Evolutionary conservation across 306 rosid genomes (phyloP).

Genomic region (Cucumis melo): DNA sequence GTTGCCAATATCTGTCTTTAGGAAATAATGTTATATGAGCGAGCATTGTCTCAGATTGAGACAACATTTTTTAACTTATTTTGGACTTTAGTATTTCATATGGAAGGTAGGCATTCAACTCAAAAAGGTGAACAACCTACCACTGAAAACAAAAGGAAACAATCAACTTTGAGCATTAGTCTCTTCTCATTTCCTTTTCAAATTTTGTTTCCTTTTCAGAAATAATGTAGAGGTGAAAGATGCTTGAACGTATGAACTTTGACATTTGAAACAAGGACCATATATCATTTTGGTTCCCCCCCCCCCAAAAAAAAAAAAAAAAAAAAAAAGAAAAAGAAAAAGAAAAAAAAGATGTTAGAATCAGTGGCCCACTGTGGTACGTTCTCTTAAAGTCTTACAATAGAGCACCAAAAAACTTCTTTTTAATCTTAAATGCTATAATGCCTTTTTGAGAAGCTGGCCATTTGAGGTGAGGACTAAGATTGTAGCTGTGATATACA

Average conservation of each 20-base stretch:
- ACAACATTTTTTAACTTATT: not conserved
- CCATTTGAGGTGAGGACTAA: not conserved
- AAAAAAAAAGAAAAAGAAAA: no score
- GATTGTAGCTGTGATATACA: not conserved
- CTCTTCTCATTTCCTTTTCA: no score
- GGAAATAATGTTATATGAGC: not conserved
- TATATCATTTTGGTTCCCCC: no score
- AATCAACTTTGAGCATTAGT: no score
- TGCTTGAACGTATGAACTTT: not conserved
- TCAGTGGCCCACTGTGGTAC: not conserved
- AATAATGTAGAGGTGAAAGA: not conserved
- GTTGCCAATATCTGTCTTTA: not conserved
- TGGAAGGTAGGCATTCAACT: not conserved
- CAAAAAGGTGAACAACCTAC: not conserved
- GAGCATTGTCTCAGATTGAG: not conserved
- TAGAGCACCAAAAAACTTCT: not conserved
- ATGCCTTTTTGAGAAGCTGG: not conserved
- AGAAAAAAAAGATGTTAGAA: no score
- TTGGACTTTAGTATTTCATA: not conserved
- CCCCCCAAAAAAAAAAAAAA: no score
- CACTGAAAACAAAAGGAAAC: not conserved
- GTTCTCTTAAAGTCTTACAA: not conserved
- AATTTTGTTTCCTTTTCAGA: no score
- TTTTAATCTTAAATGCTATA: not conserved
- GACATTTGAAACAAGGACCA: not conserved